Evolutionary conservation across 768 basidiomycete genomes (phyloP).

Genomic region (Lactarius evosmus): DNA sequence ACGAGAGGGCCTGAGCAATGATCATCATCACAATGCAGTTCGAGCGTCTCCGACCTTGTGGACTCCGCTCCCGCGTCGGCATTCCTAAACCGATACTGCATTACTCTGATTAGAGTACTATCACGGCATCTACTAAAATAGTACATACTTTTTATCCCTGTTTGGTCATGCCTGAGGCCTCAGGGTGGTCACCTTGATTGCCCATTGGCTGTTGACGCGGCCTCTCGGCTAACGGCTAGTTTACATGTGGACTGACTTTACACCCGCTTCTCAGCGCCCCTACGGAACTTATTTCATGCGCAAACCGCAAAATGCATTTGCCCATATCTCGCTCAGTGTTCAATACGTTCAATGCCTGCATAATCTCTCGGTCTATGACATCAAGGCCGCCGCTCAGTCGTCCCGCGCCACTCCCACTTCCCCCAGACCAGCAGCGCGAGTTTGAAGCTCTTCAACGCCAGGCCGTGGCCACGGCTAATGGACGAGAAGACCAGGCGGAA

Average conservation of each 20-base stretch:
- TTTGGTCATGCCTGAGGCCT: neutral
- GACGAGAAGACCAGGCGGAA: constrained; percentile 36
- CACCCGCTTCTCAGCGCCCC: neutral
- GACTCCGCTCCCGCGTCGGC: constrained; percentile 1
- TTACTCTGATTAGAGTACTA: neutral
- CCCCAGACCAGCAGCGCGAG: constrained; percentile 72
- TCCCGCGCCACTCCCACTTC: constrained; percentile 74
- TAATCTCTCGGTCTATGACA: constrained; percentile 25
- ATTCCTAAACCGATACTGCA: too few species aligned
- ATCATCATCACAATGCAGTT: constrained; percentile 4
- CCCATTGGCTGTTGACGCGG: neutral
- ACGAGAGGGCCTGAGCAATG: constrained; percentile 12
- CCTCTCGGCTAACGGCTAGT: neutral
- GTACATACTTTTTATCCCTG: neutral
- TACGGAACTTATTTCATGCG: constrained; percentile 1
- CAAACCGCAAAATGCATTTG: neutral
- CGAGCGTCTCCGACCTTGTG: neutral
- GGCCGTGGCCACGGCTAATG: constrained; percentile 44
- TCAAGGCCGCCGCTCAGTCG: constrained; percentile 43
- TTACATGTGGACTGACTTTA: neutral
- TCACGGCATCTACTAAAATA: neutral
- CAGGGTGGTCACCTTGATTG: neutral
- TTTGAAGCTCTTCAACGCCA: constrained; percentile 78
- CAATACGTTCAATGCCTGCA: constrained; percentile 1
- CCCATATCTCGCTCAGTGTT: neutral